phyloP scores from a whole-genome alignment of 164 flowering plant genomes.

The Brasenia schreberi region DNA sequence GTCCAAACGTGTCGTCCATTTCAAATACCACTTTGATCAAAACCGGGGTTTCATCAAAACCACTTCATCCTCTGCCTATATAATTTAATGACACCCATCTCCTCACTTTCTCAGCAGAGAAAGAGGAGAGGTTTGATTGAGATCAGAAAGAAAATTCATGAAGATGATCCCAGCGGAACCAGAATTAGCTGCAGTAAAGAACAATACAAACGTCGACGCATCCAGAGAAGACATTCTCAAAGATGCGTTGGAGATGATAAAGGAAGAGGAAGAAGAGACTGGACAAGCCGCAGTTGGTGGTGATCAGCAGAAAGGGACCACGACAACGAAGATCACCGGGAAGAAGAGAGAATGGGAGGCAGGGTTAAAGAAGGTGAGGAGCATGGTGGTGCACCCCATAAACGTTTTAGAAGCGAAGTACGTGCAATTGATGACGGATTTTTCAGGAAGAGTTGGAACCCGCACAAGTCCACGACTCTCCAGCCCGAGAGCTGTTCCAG shows the following conservation, averaged over 20 bases:
- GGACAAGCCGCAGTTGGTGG: too few relatives aligned
- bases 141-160: neutral
- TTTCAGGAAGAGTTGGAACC: neutral
- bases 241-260: neutral
- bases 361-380: neutral
- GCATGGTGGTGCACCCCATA: neutral
- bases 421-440: neutral
- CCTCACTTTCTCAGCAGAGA: too few relatives aligned
- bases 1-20: too few relatives aligned
- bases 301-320: neutral
- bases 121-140: too few relatives aligned
- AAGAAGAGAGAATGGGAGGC: neutral
- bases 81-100: too few relatives aligned
- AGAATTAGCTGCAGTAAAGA: neutral
- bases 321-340: neutral
- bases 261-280: neutral
- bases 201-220: too few relatives aligned
- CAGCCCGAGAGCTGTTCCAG: neutral
- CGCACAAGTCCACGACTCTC: neutral
- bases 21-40: too few relatives aligned
- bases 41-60: too few relatives aligned
- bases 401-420: neutral
- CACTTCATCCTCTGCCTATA: too few relatives aligned
- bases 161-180: neutral
- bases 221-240: too few relatives aligned